Base-by-base conservation (phyloP, 1,284 basidiomycete species). In the Anthracocystis panici-leucophaei region DNA sequence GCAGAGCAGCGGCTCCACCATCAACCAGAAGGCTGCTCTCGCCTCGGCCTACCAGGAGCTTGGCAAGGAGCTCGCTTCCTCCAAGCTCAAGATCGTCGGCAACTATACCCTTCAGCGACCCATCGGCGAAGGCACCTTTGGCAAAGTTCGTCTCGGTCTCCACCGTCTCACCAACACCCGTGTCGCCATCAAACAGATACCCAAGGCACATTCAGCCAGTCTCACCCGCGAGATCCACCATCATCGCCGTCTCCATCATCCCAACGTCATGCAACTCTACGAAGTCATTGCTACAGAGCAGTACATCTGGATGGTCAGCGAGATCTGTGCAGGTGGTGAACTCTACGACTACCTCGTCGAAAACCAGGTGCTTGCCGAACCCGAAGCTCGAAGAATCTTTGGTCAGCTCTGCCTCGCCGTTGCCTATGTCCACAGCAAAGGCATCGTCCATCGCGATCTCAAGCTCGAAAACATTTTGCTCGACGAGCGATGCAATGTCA, bases 211-310 rank as follows among this genome's bases (percentile, higher is more conserved):
- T 44, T 84, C 68, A 54, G 85, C 74, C 90, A 93, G 50, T 53
- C 89, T 99, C 53, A 99, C 95, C 14, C 90, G 97, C 73, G 97
- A 99, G 87, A 96, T 99, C 65, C 96, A 99, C 83, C 96, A 99
- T 83, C 97, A 99, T 87, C 92, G 97, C 33, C 91, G 94, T 52
- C 89, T 99, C 9, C 96, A 97, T 84, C 96, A 99, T 82, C 94
- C 94, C 0, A 90, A 97, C 83, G 90, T 98, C 82, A 92, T 94
- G 33, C 94, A 97, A 85, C 91, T 99, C 83, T 97, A 93, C 88
- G 97, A 99, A 86, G 94, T 99, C 82, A 93, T 98, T 82, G 96
- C 95, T 14, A 98, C 97, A 0, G 97, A 99, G 86, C 90, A 90
- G 21, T 90, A 90, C 80, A 97, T 99, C 81, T 99, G 95, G 94